Evolutionary conservation across 2,329 filamentous ascomycete genomes (phyloP).

Genomic region (Colletotrichum sp.): DNA sequence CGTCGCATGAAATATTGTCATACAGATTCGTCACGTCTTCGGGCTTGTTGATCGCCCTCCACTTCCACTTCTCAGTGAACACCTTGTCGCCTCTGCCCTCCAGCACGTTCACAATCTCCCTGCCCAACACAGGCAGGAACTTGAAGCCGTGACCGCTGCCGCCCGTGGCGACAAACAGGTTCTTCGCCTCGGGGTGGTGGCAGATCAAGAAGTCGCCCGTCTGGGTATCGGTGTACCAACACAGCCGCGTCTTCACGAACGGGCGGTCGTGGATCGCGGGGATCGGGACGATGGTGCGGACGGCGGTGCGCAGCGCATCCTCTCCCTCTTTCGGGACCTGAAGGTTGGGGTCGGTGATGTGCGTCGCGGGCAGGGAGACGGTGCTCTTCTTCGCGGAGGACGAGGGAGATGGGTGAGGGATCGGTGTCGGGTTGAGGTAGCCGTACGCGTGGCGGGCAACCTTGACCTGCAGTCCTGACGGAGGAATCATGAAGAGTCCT

Average conservation of each 20-base stretch:
- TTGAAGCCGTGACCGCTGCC: constrained; percentile 73
- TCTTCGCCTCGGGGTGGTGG: constrained; percentile 67
- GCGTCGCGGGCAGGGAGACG: constrained; percentile 49
- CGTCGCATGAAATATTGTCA: constrained; percentile 50
- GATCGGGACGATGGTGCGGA: constrained; percentile 65
- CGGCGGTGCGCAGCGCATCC: constrained; percentile 62
- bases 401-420: constrained; percentile 26
- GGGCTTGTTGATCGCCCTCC: constrained; percentile 59
- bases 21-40: constrained; percentile 41
- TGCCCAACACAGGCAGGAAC: constrained; percentile 70
- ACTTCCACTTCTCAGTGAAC: constrained; percentile 65
- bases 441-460: constrained; percentile 73
- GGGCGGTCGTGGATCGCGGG: constrained; percentile 60
- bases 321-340: constrained; percentile 66
- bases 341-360: constrained; percentile 51
- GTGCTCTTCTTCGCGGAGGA: constrained; percentile 4
- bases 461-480: constrained; percentile 67
- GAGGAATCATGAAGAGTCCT: constrained; percentile 79
- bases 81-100: constrained; percentile 48
- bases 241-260: constrained; percentile 68
- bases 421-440: constrained; percentile 60
- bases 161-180: constrained; percentile 66
- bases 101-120: constrained; percentile 64
- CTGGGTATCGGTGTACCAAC: constrained; percentile 79
- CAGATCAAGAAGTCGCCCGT: constrained; percentile 75